Conservation (phyloP, 192 early-diverging fungal genomes). For the Coemansia nantahalensis region DNA sequence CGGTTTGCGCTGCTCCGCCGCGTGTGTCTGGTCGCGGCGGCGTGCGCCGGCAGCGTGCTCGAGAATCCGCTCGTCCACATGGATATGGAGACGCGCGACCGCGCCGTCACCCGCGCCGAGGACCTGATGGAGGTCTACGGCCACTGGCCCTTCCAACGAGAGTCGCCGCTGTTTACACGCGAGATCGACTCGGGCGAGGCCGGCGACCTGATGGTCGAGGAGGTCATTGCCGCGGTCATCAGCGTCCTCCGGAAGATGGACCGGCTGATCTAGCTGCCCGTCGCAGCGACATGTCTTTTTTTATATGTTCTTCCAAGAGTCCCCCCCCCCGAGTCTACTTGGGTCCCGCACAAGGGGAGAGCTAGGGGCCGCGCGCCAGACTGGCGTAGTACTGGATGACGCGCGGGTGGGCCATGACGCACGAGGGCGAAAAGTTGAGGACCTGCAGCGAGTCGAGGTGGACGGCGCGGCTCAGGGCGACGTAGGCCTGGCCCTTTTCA, state of each 20-base stretch:
- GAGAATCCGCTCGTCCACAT: conserved; percentile 90
- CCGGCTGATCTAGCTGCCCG: conserved; percentile 68
- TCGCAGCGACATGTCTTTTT: no score
- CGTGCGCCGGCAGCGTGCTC: conserved; percentile 95
- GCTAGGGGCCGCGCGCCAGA: conserved; percentile 24
- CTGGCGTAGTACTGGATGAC: conserved; percentile 67
- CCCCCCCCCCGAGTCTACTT: no score
- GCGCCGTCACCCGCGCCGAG: conserved; percentile 85
- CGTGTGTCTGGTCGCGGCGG: conserved; percentile 88
- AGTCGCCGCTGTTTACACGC: conserved; percentile 55
- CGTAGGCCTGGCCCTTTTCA: conserved; percentile 85
- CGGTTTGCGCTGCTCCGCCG: conserved; percentile 68
- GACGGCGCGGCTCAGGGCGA: conserved; percentile 77
- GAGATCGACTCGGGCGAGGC: conserved; percentile 56
- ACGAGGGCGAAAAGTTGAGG: conserved; percentile 59
- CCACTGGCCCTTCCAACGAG: conserved; percentile 64
- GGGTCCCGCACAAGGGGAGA: no score
- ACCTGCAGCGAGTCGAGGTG: conserved; percentile 69
- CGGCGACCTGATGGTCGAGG: conserved; percentile 57
- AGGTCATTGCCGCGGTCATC: conserved; percentile 76
- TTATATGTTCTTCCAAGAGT: not conserved
- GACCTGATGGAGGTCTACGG: conserved; percentile 87
- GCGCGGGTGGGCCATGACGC: conserved; percentile 71
- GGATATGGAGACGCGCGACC: conserved; percentile 81
- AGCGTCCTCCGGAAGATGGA: conserved; percentile 90